phyloP scores from a whole-genome alignment of 2,329 filamentous ascomycete genomes.

The Aspergillus fijiensis region DNA sequence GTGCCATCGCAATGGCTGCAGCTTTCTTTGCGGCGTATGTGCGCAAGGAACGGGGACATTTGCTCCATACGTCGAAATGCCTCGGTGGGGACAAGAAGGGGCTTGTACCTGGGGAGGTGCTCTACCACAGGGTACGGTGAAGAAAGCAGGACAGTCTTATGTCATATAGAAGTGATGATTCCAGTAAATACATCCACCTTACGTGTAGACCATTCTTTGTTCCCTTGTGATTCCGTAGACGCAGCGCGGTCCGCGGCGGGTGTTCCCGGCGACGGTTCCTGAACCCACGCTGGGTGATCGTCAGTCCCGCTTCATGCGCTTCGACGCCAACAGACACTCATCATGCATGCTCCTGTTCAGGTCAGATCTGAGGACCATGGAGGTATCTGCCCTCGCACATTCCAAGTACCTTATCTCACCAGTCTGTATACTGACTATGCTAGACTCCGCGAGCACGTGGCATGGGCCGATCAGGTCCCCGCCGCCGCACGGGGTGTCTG shows the following conservation, averaged over 20 bases:
- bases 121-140: background rate
- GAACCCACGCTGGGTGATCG: background rate
- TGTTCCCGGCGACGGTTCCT: background rate
- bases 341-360: background rate
- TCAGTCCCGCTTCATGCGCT: slow-evolving; percentile 12
- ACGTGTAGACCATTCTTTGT: background rate
- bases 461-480: slow-evolving; percentile 36
- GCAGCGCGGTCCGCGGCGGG: background rate
- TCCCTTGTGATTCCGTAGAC: background rate
- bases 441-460: slow-evolving; percentile 27
- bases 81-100: slow-evolving; percentile 15
- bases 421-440: background rate
- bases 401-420: too few species aligned
- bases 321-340: background rate
- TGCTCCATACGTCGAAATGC: slow-evolving; percentile 49
- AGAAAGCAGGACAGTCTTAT: background rate
- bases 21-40: slow-evolving; percentile 57
- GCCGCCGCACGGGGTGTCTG: slow-evolving; percentile 35
- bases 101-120: background rate
- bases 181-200: too few species aligned
- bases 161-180: too few species aligned
- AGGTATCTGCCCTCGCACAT: background rate
- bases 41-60: slow-evolving; percentile 58
- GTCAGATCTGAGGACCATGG: slow-evolving; percentile 3
- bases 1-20: slow-evolving; percentile 32